Percentiles rank a stretch among this genome's conserved stretches.
Conservation (phyloP, 2,329 filamentous ascomycete species). For the Fusarium sp. region DNA sequence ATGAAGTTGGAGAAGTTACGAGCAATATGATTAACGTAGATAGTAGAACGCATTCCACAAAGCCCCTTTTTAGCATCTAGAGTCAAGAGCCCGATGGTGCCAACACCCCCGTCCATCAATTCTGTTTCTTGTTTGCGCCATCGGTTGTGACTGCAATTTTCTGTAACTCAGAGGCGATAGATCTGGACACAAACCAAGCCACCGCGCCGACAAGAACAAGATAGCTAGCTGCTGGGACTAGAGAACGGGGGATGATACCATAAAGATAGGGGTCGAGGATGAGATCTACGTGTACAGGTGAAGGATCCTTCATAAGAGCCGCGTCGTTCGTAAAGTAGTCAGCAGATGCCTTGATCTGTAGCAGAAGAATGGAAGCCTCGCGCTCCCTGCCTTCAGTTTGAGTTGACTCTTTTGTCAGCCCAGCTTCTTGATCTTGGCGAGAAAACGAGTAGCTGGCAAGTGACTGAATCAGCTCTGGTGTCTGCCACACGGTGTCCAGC, state of each 20-base stretch:
- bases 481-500: slow-evolving; percentile 68
- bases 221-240: slow-evolving; percentile 77
- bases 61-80: slow-evolving; percentile 22
- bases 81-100: slow-evolving; percentile 23
- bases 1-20: slow-evolving; percentile 30
- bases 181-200: slow-evolving; percentile 56
- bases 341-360: slow-evolving; percentile 79
- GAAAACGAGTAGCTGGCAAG: slow-evolving; percentile 69
- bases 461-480: slow-evolving; percentile 70
- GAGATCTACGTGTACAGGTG: slow-evolving; percentile 79
- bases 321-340: slow-evolving; percentile 84
- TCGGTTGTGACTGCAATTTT: slow-evolving; percentile 40
- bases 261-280: slow-evolving; percentile 87
- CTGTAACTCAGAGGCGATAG: slow-evolving; percentile 43
- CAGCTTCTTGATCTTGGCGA: slow-evolving; percentile 50
- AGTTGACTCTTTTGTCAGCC: not conserved
- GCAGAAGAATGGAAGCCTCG: slow-evolving; percentile 69
- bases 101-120: slow-evolving; percentile 33
- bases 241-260: slow-evolving; percentile 81
- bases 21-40: slow-evolving; percentile 42
- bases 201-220: slow-evolving; percentile 68
- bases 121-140: slow-evolving; percentile 51
- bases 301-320: slow-evolving; percentile 78
- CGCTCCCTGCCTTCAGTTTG: slow-evolving; percentile 28
- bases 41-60: slow-evolving; percentile 43